A percentile compares a stretch with the other conserved stretches of the same genome.
Conservation (phyloP, 441 rosid genomes). For the Kokia cookei region DNA sequence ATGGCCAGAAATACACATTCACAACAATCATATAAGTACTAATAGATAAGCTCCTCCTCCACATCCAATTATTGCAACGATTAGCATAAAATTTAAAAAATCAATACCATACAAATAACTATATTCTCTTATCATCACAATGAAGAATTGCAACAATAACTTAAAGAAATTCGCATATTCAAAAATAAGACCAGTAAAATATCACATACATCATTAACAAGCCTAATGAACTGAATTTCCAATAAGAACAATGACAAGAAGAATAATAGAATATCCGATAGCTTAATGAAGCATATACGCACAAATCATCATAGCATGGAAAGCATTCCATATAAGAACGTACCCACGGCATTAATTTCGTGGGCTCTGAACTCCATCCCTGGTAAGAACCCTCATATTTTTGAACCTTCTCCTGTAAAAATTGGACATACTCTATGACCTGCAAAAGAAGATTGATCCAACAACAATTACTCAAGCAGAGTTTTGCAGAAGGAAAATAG, state of each 20-base stretch:
- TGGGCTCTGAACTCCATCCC: slow-evolving; percentile 59
- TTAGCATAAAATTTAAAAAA: background rate
- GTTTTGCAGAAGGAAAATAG: background rate
- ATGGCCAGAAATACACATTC: background rate
- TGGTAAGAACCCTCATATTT: slow-evolving; percentile 62
- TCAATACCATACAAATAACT: background rate
- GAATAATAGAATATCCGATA: background rate
- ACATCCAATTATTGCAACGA: background rate
- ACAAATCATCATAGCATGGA: background rate
- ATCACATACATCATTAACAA: background rate
- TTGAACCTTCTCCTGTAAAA: slow-evolving; percentile 55
- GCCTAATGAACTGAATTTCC: background rate
- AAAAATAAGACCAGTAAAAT: background rate
- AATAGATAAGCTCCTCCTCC: background rate
- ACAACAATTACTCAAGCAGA: slow-evolving; percentile 1
- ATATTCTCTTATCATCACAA: background rate
- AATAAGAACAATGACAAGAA: background rate
- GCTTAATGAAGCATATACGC: background rate
- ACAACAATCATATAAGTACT: background rate
- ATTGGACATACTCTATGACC: slow-evolving; percentile 69
- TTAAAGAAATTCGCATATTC: background rate
- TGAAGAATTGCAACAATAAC: background rate
- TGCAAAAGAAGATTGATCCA: slow-evolving; percentile 16
- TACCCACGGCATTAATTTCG: slow-evolving; percentile 76
- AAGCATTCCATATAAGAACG: background rate